Evolutionary conservation across 2,329 filamentous ascomycete genomes (phyloP).

Genomic region (Diaporthe destruens): DNA sequence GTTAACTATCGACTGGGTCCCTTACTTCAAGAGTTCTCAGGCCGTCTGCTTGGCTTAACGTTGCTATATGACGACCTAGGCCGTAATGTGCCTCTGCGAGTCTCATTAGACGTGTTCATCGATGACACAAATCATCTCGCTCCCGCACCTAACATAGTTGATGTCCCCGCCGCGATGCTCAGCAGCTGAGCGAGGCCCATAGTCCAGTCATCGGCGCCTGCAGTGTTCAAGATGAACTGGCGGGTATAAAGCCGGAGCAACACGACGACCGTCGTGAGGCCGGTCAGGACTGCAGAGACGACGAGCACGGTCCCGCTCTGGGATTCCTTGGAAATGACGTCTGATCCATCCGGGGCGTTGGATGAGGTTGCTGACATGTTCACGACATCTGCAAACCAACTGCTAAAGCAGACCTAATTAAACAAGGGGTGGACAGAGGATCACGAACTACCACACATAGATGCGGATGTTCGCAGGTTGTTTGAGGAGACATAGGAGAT

Average conservation of each 20-base stretch:
- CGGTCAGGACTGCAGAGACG: neutral
- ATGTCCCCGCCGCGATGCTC: conserved; percentile 40
- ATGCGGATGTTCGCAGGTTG: neutral
- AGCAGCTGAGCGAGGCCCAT: conserved; percentile 46
- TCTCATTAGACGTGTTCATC: neutral
- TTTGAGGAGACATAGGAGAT: neutral
- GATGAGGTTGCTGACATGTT: conserved; percentile 26
- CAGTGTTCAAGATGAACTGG: conserved; percentile 42
- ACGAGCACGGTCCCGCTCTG: conserved; percentile 25
- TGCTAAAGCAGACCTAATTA: neutral
- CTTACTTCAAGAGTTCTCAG: neutral
- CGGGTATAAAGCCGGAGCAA: conserved; percentile 24
- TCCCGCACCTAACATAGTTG: conserved; percentile 34
- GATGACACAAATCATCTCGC: neutral
- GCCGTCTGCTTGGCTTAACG: conserved; percentile 36
- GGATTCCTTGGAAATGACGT: neutral
- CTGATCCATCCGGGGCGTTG: conserved; percentile 11
- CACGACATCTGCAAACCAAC: neutral
- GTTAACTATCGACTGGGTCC: neutral
- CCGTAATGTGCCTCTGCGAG: conserved; percentile 46
- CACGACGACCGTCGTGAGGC: conserved; percentile 20
- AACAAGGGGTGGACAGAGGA: neutral
- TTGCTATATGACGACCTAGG: conserved; percentile 46
- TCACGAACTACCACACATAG: conserved; percentile 14
- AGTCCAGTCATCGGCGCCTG: conserved; percentile 49